Base-by-base conservation (phyloP, 768 basidiomycete genomes). In the Leucocoprinus leucothites region DNA sequence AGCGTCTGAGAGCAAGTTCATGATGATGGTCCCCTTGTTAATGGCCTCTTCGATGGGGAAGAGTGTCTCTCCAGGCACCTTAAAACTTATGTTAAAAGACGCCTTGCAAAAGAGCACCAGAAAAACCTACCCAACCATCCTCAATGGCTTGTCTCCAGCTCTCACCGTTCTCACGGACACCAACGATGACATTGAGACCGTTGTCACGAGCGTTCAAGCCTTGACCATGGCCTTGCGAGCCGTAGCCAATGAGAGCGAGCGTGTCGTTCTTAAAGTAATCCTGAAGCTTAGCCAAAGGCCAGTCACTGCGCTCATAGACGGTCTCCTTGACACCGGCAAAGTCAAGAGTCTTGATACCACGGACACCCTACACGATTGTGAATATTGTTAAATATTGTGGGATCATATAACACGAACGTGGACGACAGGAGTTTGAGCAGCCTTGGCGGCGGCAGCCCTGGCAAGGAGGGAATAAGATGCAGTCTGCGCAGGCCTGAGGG, bases 211-310 rank as follows among this genome's bases (percentile, higher is more conserved):
- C 96, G 69, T 99, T 99, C 71, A 99, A 78, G 60, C 96, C 95
- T 74, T 98, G 97, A 18, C 97, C 97, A 72, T 98, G 97, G 40
- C 96, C 95, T 76, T 96, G 94, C 11, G 97, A 98, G 59, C 97
- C 97, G 69, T 99, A 98, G 57, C 97, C 97, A 64, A 98, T 98
- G 74, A 99, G 86, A 59, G 96, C 96, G 53, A 99, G 91, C 62
- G 95, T 98, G 74, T 99, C 97, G 69, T 98, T 90, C 76, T 98
- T 98, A 84, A 99, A 97, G 82, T 96, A 99, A 71, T 98, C 94
- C 72, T 98, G 96, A 68, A 99, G 87, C 77, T 92, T 98, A 58
- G 93, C 86, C 59, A 96, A 77, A 34, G 97, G 97, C 97, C 97
- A 99, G 82, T 99, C 97, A 63, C 82, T 82, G 60, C 92, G 91